These are phyloP conservation scores for Cetradonia linearis DNA, from an alignment of 495 filamentous ascomycete genomes.

Conservation along the genomic window DNA sequence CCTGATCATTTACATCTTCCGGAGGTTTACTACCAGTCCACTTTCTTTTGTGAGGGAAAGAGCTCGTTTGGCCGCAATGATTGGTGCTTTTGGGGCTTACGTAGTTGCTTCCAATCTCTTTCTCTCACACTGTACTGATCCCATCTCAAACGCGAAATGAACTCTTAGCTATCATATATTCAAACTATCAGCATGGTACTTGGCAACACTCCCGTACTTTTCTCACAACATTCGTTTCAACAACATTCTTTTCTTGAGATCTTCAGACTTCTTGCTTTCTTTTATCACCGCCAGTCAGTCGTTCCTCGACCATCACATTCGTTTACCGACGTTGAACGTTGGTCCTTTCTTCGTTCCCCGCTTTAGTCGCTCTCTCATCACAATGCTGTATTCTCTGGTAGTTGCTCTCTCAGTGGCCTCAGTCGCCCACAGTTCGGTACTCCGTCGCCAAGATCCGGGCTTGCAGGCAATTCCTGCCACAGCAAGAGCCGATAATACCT, in stretches of 20 bases:
- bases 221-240: slow-evolving; percentile 11
- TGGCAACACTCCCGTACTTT: background rate
- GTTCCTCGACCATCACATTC: background rate
- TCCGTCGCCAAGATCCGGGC: slow-evolving; percentile 11
- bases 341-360: background rate
- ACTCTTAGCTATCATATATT: background rate
- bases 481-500: slow-evolving; percentile 20
- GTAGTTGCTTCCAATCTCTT: background rate
- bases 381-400: slow-evolving; percentile 9
- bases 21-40: background rate
- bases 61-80: background rate
- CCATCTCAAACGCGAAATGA: slow-evolving; percentile 7
- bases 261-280: slow-evolving; percentile 3
- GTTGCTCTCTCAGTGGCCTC: slow-evolving; percentile 6
- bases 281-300: background rate
- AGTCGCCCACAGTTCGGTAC: slow-evolving; percentile 1
- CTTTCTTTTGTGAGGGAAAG: background rate
- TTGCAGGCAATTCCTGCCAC: slow-evolving; percentile 19
- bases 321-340: slow-evolving; percentile 6
- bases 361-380: background rate
- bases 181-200: background rate
- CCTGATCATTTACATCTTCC: slow-evolving; percentile 8
- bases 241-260: slow-evolving; percentile 1
- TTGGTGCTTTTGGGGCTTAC: slow-evolving; percentile 2
- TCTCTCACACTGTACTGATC: background rate